These are phyloP conservation scores for Bathelium albidoporum DNA, from an alignment of 495 filamentous ascomycete genomes.

Conservation along the genomic window DNA sequence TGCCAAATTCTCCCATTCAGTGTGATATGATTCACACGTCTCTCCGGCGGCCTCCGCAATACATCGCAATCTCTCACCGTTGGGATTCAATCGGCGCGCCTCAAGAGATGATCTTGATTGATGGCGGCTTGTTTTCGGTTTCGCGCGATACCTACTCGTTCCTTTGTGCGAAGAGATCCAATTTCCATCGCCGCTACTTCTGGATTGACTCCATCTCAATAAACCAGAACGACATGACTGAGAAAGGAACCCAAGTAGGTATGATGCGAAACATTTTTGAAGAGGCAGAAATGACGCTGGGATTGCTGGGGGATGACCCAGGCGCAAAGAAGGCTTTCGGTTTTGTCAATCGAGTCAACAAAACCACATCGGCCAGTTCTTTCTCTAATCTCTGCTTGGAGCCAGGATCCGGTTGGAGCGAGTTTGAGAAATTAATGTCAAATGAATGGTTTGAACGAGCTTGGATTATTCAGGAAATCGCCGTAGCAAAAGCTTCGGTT, in stretches of 20 bases:
- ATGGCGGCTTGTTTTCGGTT: background rate
- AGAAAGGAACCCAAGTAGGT: slow-evolving; percentile 24
- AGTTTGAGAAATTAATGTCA: background rate
- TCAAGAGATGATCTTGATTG: background rate
- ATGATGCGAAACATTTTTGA: slow-evolving; percentile 26
- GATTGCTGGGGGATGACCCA: background rate
- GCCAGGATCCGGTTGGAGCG: background rate
- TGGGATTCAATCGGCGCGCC: background rate
- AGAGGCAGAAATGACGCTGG: slow-evolving; percentile 2
- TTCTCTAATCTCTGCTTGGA: background rate
- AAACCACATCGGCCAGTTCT: background rate
- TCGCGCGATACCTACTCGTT: background rate
- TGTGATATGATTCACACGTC: background rate
- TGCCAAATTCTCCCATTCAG: background rate
- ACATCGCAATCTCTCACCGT: background rate
- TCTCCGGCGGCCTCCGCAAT: background rate
- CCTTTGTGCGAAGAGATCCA: background rate
- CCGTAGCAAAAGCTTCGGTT: background rate
- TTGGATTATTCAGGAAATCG: slow-evolving; percentile 1
- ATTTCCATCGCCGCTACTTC: slow-evolving; percentile 1
- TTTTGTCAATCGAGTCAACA: background rate
- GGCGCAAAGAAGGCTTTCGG: background rate
- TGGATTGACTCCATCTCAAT: slow-evolving; percentile 36
- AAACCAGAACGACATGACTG: slow-evolving; percentile 26
- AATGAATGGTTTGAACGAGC: background rate